Evolutionary conservation across 495 filamentous ascomycete species (phyloP), one percentile per base, ranked within the genome.

Genomic region (Tuber melanosporum): DNA sequence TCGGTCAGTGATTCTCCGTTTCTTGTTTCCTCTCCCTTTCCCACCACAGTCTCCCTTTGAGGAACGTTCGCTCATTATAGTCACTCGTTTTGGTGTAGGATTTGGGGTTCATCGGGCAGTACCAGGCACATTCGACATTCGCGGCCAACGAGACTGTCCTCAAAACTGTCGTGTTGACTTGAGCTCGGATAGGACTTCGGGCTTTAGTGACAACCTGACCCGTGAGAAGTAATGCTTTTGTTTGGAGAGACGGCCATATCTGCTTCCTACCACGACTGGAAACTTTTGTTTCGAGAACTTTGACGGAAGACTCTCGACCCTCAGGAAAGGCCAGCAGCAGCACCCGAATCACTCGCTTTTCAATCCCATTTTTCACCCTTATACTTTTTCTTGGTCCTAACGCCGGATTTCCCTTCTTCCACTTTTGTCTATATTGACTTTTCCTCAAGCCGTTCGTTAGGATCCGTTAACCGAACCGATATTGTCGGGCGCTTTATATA

Each of bases 1-100:
- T 80, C 57, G 78, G 78, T 76, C 73, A 49, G 78, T 80, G 17
- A 22, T 32, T 7, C 42, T 45, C 42, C 76, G 49, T 52, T 62
- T 71, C 72, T 46, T 73, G 49, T 41, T 47, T 72, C 62, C 71
- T 71, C 32, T 71, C 74, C 62, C 44, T 71, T 71, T n/a, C 43
- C 77, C 70, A 73, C 75, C 44, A 57, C 46, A 52, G 72, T 78
- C 73, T 79, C 73, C 73, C 73, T 71, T 73, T 78, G 75, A 71
- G 72, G 78, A 79, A 74, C 77, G 79, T 77, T 80, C 78, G 74
- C 78, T 80, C 78, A 80, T 76, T 80, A 76, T 46, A 80, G 77
- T 80, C 78, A 36, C 66, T 80, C 66, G 42, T 80, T 80, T 72
- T 71, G 73, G 77, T 52, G 71, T 8, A 74, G 73, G 71, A 74